A percentile compares a stretch with the other conserved stretches of the same genome.
Conservation (phyloP, 129 eudicot species). For the Lactuca saligna region DNA sequence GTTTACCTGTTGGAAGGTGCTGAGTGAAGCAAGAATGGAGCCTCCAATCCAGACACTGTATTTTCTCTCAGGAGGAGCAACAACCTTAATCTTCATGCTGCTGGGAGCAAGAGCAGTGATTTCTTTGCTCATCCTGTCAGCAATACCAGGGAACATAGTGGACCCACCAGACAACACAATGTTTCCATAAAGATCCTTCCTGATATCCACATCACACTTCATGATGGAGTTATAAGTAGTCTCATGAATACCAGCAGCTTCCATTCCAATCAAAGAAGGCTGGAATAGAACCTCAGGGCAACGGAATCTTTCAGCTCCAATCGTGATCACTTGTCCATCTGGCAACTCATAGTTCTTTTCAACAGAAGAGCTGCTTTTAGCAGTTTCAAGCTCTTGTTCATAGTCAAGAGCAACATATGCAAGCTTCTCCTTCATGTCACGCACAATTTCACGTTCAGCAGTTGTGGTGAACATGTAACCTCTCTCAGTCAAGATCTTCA, state of each 20-base stretch:
- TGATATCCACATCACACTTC: constrained; percentile 83
- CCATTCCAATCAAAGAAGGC: constrained; percentile 73
- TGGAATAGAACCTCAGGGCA: constrained; percentile 83
- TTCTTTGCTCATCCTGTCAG: constrained; percentile 85
- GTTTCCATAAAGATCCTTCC: constrained; percentile 78
- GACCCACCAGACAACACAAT: constrained; percentile 82
- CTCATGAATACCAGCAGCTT: constrained; percentile 79
- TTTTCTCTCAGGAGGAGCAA: constrained; percentile 77
- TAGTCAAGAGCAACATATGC: constrained; percentile 78
- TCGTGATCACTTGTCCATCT: constrained; percentile 72
- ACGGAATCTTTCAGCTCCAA: constrained; percentile 76
- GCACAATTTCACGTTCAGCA: constrained; percentile 90
- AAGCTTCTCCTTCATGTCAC: constrained; percentile 79
- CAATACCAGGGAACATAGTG: constrained; percentile 80
- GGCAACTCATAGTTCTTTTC: constrained; percentile 79
- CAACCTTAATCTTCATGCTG: constrained; percentile 86
- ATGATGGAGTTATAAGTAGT: constrained; percentile 79
- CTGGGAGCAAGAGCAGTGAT: constrained; percentile 83
- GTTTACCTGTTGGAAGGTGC: constrained; percentile 83
- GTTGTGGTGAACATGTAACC: constrained; percentile 94
- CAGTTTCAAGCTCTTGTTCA: constrained; percentile 76
- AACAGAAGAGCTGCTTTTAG: constrained; percentile 74
- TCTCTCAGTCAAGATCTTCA: constrained; percentile 81
- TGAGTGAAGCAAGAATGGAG: constrained; percentile 73
- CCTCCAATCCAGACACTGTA: constrained; percentile 90